These are phyloP conservation scores for Monosporascus ibericus DNA, from an alignment of 2,329 filamentous ascomycete genomes.

Conservation along the genomic window DNA sequence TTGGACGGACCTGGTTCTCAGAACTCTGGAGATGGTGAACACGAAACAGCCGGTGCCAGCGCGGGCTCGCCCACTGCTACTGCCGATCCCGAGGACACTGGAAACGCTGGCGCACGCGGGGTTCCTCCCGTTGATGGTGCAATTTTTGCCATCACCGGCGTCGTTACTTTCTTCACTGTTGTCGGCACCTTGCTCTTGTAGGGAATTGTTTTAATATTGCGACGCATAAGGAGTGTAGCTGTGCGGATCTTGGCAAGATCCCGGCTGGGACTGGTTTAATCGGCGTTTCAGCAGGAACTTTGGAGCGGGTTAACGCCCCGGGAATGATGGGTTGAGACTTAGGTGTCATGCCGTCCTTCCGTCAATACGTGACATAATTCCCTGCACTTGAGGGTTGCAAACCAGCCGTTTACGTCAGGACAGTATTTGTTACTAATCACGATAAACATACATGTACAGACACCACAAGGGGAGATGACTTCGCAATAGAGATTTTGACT, in stretches of 20 bases:
- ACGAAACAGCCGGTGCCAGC: conserved; percentile 26
- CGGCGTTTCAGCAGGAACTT: not conserved
- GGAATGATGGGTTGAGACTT: not conserved
- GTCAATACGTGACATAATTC: not conserved
- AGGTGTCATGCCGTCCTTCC: not conserved
- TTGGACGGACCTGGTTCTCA: conserved; percentile 45
- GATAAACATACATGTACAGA: not conserved
- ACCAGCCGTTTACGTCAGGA: no score
- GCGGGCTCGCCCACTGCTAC: conserved; percentile 24
- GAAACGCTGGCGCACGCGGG: conserved; percentile 17
- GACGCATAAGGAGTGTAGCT: not conserved
- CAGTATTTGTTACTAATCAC: not conserved
- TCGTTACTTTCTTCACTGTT: conserved; percentile 23
- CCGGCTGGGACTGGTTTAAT: not conserved
- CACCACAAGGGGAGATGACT: not conserved
- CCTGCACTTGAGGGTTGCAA: not conserved
- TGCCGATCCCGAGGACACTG: conserved; percentile 16
- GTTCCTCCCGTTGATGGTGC: conserved; percentile 21
- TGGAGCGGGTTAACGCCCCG: not conserved
- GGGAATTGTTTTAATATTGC: not conserved
- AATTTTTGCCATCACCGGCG: conserved; percentile 21
- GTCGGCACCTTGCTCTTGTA: conserved; percentile 27
- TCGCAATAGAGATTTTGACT: not conserved
- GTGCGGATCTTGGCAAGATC: not conserved
- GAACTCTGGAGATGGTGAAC: conserved; percentile 35